These are phyloP conservation scores for Solanum commersonii DNA, from an alignment of 257 asterid genomes.

Conservation along the genomic window DNA sequence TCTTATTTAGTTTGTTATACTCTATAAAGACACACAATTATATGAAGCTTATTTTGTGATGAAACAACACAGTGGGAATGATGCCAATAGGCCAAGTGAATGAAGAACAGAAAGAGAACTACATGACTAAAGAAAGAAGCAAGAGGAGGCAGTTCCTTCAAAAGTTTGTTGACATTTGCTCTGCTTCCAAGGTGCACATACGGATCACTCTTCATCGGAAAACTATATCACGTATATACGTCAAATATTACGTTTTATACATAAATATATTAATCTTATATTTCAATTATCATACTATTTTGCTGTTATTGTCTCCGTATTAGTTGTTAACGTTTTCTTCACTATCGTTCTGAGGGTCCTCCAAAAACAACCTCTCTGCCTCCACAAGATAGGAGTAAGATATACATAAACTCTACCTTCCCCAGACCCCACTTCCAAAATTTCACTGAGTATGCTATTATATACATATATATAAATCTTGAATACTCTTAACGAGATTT, in stretches of 20 bases:
- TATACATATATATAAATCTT: neutral
- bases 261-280: neutral
- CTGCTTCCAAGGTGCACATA: slow-evolving; percentile 37
- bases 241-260: neutral
- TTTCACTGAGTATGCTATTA: neutral
- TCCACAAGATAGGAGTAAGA: neutral
- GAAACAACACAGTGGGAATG: slow-evolving; percentile 59
- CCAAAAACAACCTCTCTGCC: neutral
- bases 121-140: slow-evolving; percentile 34
- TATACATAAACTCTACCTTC: neutral
- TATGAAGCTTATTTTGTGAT: neutral
- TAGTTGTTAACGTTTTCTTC: neutral
- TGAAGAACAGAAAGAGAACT: slow-evolving; percentile 37
- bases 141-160: slow-evolving; percentile 46
- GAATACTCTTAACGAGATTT: neutral
- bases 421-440: rapidly evolving
- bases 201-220: neutral
- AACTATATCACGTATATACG: neutral
- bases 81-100: slow-evolving; percentile 51
- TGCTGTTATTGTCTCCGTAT: neutral
- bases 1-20: neutral
- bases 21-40: neutral
- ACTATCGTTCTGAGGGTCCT: neutral
- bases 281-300: neutral
- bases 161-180: slow-evolving; percentile 38